Percentiles rank a stretch among this genome's conserved stretches.
Evolutionary conservation across 1,284 basidiomycete genomes (phyloP).

Genomic region (Moniliella sp.): DNA sequence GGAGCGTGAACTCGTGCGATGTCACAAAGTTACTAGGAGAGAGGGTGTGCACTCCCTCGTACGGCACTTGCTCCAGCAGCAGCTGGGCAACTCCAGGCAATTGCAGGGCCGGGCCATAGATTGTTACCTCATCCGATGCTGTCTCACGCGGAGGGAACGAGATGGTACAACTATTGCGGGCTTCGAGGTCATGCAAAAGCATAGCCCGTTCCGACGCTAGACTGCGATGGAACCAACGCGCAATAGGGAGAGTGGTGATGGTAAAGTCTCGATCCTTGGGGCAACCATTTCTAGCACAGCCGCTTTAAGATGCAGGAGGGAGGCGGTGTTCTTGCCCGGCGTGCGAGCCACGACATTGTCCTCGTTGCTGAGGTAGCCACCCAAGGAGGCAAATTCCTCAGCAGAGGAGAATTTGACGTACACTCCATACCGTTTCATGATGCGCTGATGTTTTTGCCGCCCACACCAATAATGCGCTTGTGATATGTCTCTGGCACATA

Average conservation of each 20-base stretch:
- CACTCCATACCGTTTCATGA: slow-evolving; percentile 98
- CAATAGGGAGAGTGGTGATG: slow-evolving; percentile 74
- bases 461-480: slow-evolving; percentile 96
- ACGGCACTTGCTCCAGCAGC: slow-evolving; percentile 83
- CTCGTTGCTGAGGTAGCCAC: slow-evolving; percentile 88
- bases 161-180: slow-evolving; percentile 84
- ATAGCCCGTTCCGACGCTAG: slow-evolving; percentile 84
- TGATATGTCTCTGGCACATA: slow-evolving; percentile 95
- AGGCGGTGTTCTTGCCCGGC: slow-evolving; percentile 87
- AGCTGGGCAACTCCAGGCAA: slow-evolving; percentile 87
- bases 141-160: slow-evolving; percentile 88
- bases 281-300: slow-evolving; percentile 88
- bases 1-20: no score
- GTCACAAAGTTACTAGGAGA: no score
- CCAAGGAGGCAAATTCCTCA: slow-evolving; percentile 81
- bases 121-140: slow-evolving; percentile 68
- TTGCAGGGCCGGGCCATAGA: slow-evolving; percentile 89
- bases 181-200: slow-evolving; percentile 87
- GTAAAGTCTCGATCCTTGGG: slow-evolving; percentile 96
- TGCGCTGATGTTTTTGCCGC: slow-evolving; percentile 94
- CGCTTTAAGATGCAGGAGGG: slow-evolving; percentile 81
- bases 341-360: slow-evolving; percentile 94
- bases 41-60: no score
- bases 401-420: slow-evolving; percentile 96
- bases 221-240: slow-evolving; percentile 78